Percentiles rank a stretch among this genome's conserved stretches.
Conservation (phyloP, 2,329 filamentous ascomycete species). For the Ophiostoma piceae region DNA sequence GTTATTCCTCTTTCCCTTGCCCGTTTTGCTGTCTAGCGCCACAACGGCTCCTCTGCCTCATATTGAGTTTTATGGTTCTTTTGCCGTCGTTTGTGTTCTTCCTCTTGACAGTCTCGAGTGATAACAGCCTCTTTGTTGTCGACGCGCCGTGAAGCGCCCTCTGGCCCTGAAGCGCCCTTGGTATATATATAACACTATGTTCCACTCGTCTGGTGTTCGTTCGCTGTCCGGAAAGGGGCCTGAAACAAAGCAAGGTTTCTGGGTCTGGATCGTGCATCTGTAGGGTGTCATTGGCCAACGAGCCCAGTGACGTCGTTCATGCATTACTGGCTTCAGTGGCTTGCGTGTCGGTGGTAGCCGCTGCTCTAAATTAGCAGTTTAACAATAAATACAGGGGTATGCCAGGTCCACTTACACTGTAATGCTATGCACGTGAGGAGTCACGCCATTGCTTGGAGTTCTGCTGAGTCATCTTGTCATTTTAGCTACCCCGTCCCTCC, state of each 20-base stretch:
- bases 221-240: slow-evolving; percentile 7
- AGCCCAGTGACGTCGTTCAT: slow-evolving; percentile 11
- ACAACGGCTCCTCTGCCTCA: background rate
- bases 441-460: background rate
- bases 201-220: slow-evolving; percentile 4
- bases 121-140: background rate
- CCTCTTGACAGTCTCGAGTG: no score
- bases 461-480: background rate
- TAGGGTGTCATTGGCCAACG: background rate
- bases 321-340: background rate
- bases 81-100: background rate
- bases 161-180: background rate
- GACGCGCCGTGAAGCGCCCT: background rate
- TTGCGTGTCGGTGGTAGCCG: background rate
- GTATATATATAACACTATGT: background rate
- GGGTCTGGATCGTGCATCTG: background rate
- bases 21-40: background rate
- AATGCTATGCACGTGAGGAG: background rate
- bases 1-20: slow-evolving; percentile 3
- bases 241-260: slow-evolving; percentile 12
- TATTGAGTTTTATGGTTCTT: background rate
- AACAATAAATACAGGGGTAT: background rate
- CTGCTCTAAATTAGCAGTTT: background rate
- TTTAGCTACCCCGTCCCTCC: background rate
- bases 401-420: background rate